Percentiles rank a stretch among this genome's conserved stretches.
These are phyloP conservation scores for Eragrostis curvula DNA, from an alignment of 176 grass and related monocot genomes.

Conservation along the genomic window DNA sequence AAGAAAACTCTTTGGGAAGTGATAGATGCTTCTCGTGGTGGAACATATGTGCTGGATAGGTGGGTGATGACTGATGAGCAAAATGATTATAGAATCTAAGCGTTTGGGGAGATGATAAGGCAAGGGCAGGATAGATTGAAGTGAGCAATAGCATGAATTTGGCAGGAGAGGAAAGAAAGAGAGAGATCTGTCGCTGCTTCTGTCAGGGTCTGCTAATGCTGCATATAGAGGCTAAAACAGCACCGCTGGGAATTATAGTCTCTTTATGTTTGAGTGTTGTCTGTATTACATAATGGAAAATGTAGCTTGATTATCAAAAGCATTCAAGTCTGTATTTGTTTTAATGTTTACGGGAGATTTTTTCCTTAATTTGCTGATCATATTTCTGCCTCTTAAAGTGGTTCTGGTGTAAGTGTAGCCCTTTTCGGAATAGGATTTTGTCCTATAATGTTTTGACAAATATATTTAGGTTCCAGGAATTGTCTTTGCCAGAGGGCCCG, in stretches of 20 bases:
- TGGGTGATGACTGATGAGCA: background rate
- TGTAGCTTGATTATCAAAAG: background rate
- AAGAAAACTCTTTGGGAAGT: background rate
- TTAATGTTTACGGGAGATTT: background rate
- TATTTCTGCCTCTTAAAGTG: background rate
- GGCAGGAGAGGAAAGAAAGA: too few species aligned
- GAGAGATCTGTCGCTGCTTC: background rate
- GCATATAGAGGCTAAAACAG: background rate
- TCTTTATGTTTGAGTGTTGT: background rate
- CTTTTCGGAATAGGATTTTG: background rate
- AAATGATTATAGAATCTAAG: background rate
- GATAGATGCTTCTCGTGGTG: background rate
- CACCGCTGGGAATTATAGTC: background rate
- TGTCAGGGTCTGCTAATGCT: background rate
- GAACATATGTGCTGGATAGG: background rate
- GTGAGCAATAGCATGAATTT: background rate
- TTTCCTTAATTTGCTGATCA: background rate
- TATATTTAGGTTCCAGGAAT: conserved; percentile 92
- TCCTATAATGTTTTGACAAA: conserved; percentile 22
- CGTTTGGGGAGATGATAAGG: background rate
- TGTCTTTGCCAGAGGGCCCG: conserved; percentile 87
- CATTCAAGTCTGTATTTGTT: background rate
- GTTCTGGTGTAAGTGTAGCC: background rate
- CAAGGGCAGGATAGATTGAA: background rate
- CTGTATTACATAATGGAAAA: background rate